Evolutionary conservation across 768 basidiomycete genomes (phyloP), one percentile per base, ranked within the genome.

Genomic region (Gelatoporia subvermispora): DNA sequence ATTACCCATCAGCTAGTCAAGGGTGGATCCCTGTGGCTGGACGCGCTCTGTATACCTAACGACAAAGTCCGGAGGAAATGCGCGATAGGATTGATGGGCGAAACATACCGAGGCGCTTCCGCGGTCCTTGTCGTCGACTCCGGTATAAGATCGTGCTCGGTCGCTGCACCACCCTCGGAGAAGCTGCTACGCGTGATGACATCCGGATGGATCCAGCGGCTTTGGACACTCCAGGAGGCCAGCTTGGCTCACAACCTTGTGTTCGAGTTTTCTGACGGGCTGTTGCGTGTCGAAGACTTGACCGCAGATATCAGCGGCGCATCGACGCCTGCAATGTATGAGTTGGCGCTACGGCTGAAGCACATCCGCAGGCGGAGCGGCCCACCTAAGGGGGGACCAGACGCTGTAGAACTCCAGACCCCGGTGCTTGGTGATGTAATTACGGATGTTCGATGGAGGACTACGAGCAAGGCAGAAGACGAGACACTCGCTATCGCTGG

Each of bases 21-120:
- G 9, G 28, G 31, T n/a, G 50, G 50, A 10, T 47, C 50, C n/a
- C 49, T 55, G 24, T 55, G 54, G 54, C 35, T 50, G 40, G 54
- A 55, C 34, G 43, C 45, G 18, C 47, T 55, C 18, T 55, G 54
- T 37, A 39, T 55, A 15, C 54, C 54, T 2, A 43, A 39, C 3
- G 25, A n/a, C 11, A 38, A 35, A 10, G 16, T n/a, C n/a, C 45
- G 21, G 1, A 47, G 51, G 15, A 51, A 53, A 20, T 46, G n/a
- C 13, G 45, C 51, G 3, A 53, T 52, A 35, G 49, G 22, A 38
- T 45, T 50, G 31, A 56, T 56, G 52, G 46, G 43, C 17, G 31
- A 51, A 28, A 53, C 49, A 13, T 56, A 56, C 43, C 40, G 39
- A 3, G 34, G 40, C 24, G 51, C 51, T 3, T 37, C 40, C 2